These are phyloP conservation scores for Anacardium occidentale DNA, from an alignment of 345 rosid genomes.

Conservation along the genomic window DNA sequence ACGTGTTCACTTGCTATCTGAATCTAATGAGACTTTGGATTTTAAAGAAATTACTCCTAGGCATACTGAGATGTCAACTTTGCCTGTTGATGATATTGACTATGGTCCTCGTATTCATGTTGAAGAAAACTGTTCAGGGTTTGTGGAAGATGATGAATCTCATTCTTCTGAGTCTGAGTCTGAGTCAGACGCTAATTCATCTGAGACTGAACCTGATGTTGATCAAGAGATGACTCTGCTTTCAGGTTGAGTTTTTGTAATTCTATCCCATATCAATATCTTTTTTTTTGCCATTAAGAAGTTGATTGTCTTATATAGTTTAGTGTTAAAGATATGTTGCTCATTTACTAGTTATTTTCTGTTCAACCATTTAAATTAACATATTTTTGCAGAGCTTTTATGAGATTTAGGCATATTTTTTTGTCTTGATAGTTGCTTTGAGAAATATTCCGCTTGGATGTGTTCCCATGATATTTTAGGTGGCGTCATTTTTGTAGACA, in stretches of 20 bases:
- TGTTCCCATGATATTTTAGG: neutral
- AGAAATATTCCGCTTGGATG: neutral
- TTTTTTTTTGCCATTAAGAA: neutral
- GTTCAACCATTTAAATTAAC: constrained; percentile 2
- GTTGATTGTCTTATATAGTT: constrained; percentile 10
- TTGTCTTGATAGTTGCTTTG: neutral
- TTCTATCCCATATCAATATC: constrained; percentile 8
- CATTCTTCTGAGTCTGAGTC: constrained; percentile 60
- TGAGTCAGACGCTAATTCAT: constrained; percentile 64
- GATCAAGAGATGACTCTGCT: constrained; percentile 59
- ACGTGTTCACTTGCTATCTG: constrained; percentile 48
- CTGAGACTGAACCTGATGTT: constrained; percentile 80
- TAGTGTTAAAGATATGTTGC: constrained; percentile 1
- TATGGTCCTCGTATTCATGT: constrained; percentile 40
- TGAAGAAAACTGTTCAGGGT: constrained; percentile 52
- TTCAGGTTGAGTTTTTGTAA: constrained; percentile 52
- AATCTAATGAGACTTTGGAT: constrained; percentile 47
- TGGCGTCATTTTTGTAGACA: neutral
- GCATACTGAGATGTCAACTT: constrained; percentile 43
- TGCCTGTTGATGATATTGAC: constrained; percentile 43
- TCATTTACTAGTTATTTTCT: neutral
- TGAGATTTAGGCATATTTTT: neutral
- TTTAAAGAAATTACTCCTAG: constrained; percentile 48
- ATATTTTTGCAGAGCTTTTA: neutral
- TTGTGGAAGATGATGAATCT: constrained; percentile 54